Percentiles rank a stretch among this genome's conserved stretches.
Evolutionary conservation across 176 grass and related monocot species (phyloP).

Genomic region (Oryza australiensis): DNA sequence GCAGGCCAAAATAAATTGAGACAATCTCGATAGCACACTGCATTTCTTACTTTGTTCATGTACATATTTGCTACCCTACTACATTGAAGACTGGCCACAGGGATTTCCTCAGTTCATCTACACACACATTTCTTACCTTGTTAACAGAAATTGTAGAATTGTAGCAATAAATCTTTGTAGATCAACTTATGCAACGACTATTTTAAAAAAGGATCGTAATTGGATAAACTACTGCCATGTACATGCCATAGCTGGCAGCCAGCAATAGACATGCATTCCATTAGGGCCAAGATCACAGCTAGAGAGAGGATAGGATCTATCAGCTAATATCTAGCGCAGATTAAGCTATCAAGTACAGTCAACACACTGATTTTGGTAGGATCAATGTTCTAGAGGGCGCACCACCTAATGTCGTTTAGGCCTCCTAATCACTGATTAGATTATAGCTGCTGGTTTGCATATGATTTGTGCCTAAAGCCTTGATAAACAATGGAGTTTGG

Average conservation of each 20-base stretch:
- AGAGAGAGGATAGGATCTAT: not conserved
- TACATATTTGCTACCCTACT: not conserved
- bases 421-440: not conserved
- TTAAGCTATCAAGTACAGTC: not conserved
- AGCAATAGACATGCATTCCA: not conserved
- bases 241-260: not conserved
- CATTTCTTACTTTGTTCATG: constrained; percentile 20
- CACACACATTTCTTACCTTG: not conserved
- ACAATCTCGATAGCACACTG: not conserved
- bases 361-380: not conserved
- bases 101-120: not conserved
- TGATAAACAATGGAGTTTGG: not conserved
- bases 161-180: not conserved
- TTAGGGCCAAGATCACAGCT: not conserved
- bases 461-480: not conserved
- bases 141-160: not conserved
- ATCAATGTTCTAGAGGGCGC: not conserved
- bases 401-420: not conserved
- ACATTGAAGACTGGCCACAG: not conserved
- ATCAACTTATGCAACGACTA: not conserved
- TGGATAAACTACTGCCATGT: not conserved
- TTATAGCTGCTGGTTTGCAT: not conserved
- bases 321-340: not conserved
- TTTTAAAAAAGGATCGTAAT: not conserved
- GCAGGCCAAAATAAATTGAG: constrained; percentile 27